Base-by-base conservation (phyloP, 129 eudicot species). In the Lonicera japonica region DNA sequence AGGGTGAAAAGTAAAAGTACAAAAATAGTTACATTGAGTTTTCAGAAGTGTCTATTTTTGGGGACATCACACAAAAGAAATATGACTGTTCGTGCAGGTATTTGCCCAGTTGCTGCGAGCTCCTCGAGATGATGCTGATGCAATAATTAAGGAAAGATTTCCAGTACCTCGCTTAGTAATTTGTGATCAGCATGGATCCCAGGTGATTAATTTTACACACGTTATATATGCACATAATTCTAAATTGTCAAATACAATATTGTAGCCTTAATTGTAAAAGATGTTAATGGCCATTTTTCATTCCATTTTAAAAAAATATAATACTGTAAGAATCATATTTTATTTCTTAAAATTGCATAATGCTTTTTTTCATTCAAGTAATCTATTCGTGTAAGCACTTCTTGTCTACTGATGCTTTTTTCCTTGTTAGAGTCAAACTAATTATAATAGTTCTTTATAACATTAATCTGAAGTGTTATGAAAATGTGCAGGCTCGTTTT, bases 181-280 rank as follows among this genome's bases (percentile, higher is more conserved):
- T 20, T 92, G 99, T 67, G 99, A 92, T 81, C 99, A 88, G 74
- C 86, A 92, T 73, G 99, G 96, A 19, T 92, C 99, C 69, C 99
- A 92, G 99, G 99, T 92, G 48, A 51, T 34, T 61, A 54, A 43
- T 43, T 43, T 3, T 43, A 14, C 43, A 4, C 5, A 38, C 10
- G 43, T 38, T 5, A 4, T 38, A 38, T 5, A 38, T 4, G 43
- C 43, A 38, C 5, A 38, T 38, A 38, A 38, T 38, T 5, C 43
- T 5, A 38, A 5, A 38, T 38, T 38, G n/a, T n/a, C n/a, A n/a
- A n/a, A n/a, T n/a, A n/a, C n/a, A n/a, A n/a, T n/a, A n/a, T n/a
- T n/a, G n/a, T n/a, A n/a, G n/a, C n/a, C n/a, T n/a, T n/a, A n/a
- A n/a, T n/a, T n/a, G n/a, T n/a, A n/a, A n/a, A n/a, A n/a, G n/a